Evolutionary conservation across 352 stramenopile genomes (phyloP), one percentile per base, ranked within the genome.

Genomic region (Aphanomyces cochlioides): DNA sequence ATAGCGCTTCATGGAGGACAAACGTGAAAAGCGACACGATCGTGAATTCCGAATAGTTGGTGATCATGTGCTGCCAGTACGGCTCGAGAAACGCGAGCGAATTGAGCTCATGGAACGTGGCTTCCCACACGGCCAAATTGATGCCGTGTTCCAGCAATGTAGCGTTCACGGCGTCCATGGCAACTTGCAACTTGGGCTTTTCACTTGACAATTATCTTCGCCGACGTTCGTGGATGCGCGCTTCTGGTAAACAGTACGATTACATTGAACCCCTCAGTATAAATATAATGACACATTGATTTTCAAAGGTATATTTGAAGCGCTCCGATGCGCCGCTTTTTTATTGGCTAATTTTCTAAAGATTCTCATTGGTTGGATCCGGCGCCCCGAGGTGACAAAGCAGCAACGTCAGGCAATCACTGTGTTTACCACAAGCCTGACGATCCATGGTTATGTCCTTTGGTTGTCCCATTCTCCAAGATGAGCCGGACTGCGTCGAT

Each of bases 1-100:
- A 73, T 3, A 73, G 39, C 47, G 53, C 56, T 60, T 73, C 67
- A 39, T 73, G 67, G 40, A 73, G 43, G 37, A 73, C 53, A 21
- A 73, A 73, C 17, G 67, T 73, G 38, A 67, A 67, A 7, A 73
- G 15, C 17, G 67, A 73, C 10, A 69, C 45, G 53, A 73, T 73
- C 40, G 41, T 48, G 41, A 73, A 73, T 40, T 68, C 56, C 40
- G 67, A 69, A 54, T 69, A 69, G 19, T 57, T 73, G 57, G 66
- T 59, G 37, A 70, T 45, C 64, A 70, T 70, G n/a, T 54, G 7
- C 39, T 70, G 45, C 64, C 64, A 70, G 54, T 70, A 70, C 40
- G 64, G 64, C 54, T 63, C 45, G 37, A 70, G 39, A 19, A 70
- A 70, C 5, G 48, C 54, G 7, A 70, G 64, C 15, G 64, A 70